Conservation (phyloP, 768 basidiomycete species). For the Pleurotus sapidus region DNA sequence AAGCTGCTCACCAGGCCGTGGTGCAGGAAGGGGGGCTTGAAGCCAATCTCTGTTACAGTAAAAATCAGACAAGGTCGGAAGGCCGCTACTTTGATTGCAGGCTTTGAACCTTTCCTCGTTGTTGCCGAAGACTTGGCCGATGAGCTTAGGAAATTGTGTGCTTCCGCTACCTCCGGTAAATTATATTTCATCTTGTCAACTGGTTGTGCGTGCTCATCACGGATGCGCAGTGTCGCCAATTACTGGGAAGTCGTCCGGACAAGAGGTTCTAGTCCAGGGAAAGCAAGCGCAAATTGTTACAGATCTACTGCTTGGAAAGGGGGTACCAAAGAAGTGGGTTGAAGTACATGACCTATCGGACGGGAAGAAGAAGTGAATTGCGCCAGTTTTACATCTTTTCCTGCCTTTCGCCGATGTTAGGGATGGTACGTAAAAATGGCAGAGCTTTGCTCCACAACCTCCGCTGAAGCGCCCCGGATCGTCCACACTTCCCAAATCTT, state of each 20-base stretch:
- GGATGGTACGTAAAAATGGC: neutral
- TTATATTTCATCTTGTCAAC: neutral
- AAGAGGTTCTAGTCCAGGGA: conserved; percentile 84
- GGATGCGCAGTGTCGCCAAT: conserved; percentile 51
- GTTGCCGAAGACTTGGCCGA: conserved; percentile 75
- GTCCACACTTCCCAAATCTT: no score
- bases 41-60: conserved; percentile 64
- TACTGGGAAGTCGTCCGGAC: conserved; percentile 52
- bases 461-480: no score
- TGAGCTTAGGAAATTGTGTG: conserved; percentile 73
- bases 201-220: neutral
- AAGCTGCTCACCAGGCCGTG: neutral
- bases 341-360: conserved; percentile 44
- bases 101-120: conserved; percentile 73
- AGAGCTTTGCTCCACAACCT: no score
- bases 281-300: conserved; percentile 68
- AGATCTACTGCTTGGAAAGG: conserved; percentile 63
- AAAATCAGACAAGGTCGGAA: conserved; percentile 81
- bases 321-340: conserved; percentile 85
- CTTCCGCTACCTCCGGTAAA: conserved; percentile 75
- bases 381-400: conserved; percentile 10
- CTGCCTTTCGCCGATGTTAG: no score
- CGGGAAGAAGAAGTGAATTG: conserved; percentile 38
- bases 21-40: conserved; percentile 71
- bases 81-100: conserved; percentile 71